A percentile compares a stretch with the other conserved stretches of the same genome.
Evolutionary conservation across 768 basidiomycete genomes (phyloP).

Genomic region (Ephemerocybe angulata): DNA sequence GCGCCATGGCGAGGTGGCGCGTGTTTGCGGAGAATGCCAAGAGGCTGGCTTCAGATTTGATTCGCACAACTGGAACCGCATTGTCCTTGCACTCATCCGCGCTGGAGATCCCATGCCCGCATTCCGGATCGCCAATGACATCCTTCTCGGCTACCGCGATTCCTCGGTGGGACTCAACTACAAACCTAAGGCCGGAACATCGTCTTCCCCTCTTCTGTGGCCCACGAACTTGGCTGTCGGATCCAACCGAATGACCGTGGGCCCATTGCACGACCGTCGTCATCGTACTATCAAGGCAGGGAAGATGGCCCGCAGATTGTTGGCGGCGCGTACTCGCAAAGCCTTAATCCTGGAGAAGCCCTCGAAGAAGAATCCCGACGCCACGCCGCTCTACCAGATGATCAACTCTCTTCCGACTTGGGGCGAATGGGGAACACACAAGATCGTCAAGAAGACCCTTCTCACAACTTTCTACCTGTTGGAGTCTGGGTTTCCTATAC

Average conservation of each 20-base stretch:
- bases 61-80: constrained; percentile 89
- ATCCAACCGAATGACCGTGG: too few species aligned
- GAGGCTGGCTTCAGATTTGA: constrained; percentile 72
- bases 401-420: constrained; percentile 58
- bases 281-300: too few species aligned
- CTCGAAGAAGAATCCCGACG: too few species aligned
- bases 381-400: too few species aligned
- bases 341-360: too few species aligned
- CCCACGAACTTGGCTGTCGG: too few species aligned
- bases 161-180: too few species aligned
- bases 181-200: too few species aligned
- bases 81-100: constrained; percentile 69
- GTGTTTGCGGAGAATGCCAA: constrained; percentile 64
- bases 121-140: constrained; percentile 75
- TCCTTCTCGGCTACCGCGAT: constrained; percentile 55
- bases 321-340: too few species aligned
- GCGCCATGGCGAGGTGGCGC: constrained; percentile 55
- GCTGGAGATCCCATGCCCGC: constrained; percentile 81
- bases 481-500: constrained; percentile 45
- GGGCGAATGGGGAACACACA: constrained; percentile 66
- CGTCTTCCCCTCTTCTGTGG: too few species aligned
- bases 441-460: constrained; percentile 44
- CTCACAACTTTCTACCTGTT: constrained; percentile 45
- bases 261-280: too few species aligned
- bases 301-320: too few species aligned